Base-by-base conservation (phyloP, 2,329 filamentous ascomycete genomes). In the Colletotrichum cuscutae region DNA sequence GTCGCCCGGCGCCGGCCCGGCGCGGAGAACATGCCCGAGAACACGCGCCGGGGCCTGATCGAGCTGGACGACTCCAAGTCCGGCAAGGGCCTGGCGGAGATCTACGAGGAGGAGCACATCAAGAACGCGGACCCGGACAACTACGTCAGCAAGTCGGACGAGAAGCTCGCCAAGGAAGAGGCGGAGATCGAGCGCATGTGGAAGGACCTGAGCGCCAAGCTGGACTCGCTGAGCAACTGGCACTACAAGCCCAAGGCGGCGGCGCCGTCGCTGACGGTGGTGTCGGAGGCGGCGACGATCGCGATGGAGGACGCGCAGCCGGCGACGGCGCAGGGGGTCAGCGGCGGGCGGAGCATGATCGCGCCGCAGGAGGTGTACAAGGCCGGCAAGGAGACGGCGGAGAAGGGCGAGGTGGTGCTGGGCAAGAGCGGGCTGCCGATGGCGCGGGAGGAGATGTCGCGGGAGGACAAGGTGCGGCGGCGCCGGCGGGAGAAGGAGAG, bases 261-360 rank as follows among this genome's bases (percentile, higher is more conserved):
- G 2, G 93, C 93, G 64, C 91, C 94, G n/a, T 90, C 90, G 58
- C 90, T 99, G 75, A 95, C 94, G 56, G 93, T 98, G 68, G 93
- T 98, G 42, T 89, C 94, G 30, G 96, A 98, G 82, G 94, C 97
- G 4, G 94, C 95, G n/a, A 95, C 94, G 4, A 92, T 98, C 76
- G 89, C 90, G 76, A 97, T 98, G 93, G 97, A 99, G 85, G 97
- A 99, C 80, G 96, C 95, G 1, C 93, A 97, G 78, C 96, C 97
- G 8, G 92, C 93, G 19, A 94, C 93, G 0, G 93, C 94, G 56
- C 91, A 92, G 78, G 94, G 93, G 54, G 90, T 95, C 71, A 87
- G 88, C 15, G 90, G 90, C 66, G 89, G 88, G 58, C 86, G 90
- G 75, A 94, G 92, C 78, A 93, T 93, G 86, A 89, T 99, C 73